phyloP scores from a whole-genome alignment of 2,329 filamentous ascomycete species.

The Apiospora koreana region DNA sequence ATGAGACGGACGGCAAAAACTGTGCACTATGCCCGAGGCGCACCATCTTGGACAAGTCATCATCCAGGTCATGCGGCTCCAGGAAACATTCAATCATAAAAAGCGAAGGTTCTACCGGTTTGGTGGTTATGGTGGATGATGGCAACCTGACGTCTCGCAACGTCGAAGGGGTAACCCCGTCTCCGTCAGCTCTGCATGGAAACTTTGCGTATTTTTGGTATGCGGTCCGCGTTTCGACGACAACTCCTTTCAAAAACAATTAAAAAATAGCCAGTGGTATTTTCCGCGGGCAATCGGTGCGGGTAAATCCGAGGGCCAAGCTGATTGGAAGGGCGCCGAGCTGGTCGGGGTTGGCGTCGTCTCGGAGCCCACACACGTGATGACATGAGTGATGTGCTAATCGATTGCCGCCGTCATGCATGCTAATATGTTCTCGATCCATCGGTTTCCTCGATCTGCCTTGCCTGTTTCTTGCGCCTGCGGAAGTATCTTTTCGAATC shows the following conservation, averaged over 20 bases:
- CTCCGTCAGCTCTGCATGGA: background rate
- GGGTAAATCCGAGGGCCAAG: background rate
- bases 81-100: background rate
- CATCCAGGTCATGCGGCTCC: background rate
- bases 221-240: background rate
- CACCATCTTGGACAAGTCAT: background rate
- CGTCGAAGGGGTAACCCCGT: background rate
- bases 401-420: background rate
- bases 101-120: background rate
- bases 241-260: background rate
- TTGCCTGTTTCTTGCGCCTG: background rate
- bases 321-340: background rate
- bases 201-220: background rate
- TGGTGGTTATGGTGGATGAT: background rate
- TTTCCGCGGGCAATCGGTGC: background rate
- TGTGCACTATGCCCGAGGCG: background rate
- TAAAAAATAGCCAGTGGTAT: background rate
- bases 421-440: background rate
- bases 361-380: background rate
- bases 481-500: background rate
- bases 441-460: background rate
- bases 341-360: background rate
- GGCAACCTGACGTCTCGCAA: background rate
- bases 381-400: background rate
- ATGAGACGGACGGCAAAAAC: background rate